These are phyloP conservation scores for Erythrophleum fordii DNA, from an alignment of 306 rosid genomes.

Conservation along the genomic window DNA sequence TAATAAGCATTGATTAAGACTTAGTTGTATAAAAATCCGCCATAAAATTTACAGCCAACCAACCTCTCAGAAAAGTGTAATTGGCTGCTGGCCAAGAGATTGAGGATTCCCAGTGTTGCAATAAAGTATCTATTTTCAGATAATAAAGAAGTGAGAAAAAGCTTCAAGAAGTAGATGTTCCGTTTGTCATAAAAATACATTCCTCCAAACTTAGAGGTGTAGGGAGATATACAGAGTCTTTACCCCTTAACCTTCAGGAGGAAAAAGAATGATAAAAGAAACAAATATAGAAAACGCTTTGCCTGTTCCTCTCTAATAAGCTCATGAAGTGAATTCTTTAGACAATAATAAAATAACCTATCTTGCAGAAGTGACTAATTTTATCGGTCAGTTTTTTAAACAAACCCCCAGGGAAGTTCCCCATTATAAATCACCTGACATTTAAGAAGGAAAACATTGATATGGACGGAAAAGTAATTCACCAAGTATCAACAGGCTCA, in stretches of 20 bases:
- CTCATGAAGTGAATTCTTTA: background rate
- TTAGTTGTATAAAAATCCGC: slow-evolving; percentile 18
- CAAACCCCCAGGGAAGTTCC: too few relatives aligned
- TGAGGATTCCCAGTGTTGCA: slow-evolving; percentile 98
- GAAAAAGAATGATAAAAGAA: background rate
- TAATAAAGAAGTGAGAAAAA: slow-evolving; percentile 33
- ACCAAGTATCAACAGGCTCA: too few relatives aligned
- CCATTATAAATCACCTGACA: too few relatives aligned
- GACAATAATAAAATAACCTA: background rate
- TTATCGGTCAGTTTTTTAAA: background rate
- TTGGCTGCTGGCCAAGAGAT: slow-evolving; percentile 89
- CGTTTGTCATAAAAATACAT: background rate
- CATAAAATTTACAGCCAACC: slow-evolving; percentile 25
- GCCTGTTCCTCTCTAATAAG: background rate
- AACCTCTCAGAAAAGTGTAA: slow-evolving; percentile 62
- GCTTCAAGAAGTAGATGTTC: background rate
- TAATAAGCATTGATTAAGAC: background rate
- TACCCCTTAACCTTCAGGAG: background rate
- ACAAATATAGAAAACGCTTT: background rate
- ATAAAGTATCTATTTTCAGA: slow-evolving; percentile 68
- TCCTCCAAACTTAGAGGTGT: background rate
- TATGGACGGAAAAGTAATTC: background rate
- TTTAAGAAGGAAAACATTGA: too few relatives aligned
- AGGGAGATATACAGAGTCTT: background rate
- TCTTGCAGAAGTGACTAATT: background rate